Percentiles rank a stretch among this genome's conserved stretches.
These are phyloP conservation scores for Pseudocohnilembus persalinus DNA, from an alignment of 169 alveolate genomes.

Conservation along the genomic window DNA sequence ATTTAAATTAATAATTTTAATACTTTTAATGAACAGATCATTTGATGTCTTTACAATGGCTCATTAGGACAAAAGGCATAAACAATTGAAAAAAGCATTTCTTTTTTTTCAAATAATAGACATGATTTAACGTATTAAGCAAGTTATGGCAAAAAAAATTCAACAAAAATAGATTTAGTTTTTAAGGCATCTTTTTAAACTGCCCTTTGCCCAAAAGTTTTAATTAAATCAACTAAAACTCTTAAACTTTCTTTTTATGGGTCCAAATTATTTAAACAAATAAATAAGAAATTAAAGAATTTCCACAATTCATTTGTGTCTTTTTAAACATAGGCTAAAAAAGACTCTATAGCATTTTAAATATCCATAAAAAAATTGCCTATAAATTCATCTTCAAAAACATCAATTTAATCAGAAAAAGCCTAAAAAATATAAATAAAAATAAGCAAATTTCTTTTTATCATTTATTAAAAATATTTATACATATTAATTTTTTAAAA, in stretches of 20 bases:
- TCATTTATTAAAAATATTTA: no score
- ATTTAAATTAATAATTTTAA: not conserved
- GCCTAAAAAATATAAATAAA: not conserved
- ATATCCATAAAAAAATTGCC: constrained; percentile 37
- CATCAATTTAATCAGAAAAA: constrained; percentile 34
- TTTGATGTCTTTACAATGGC: constrained; percentile 27
- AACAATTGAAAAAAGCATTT: constrained; percentile 30
- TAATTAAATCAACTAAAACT: constrained; percentile 32
- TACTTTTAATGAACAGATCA: constrained; percentile 32
- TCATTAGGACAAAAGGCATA: constrained; percentile 37
- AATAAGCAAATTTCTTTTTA: not conserved
- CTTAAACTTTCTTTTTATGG: constrained; percentile 23
- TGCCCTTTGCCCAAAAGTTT: constrained; percentile 30
- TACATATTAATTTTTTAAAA: no score
- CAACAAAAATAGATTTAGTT: constrained; percentile 42
- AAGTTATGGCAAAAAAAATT: constrained; percentile 38
- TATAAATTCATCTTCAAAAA: constrained; percentile 42
- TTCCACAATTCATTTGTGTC: constrained; percentile 49
- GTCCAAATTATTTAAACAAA: constrained; percentile 28
- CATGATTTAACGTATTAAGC: constrained; percentile 18
- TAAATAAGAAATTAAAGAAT: constrained; percentile 35
- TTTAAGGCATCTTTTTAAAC: constrained; percentile 36
- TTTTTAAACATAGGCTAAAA: constrained; percentile 31
- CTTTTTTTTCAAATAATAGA: constrained; percentile 33
- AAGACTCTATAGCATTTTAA: constrained; percentile 28